Percentiles rank a stretch among this genome's conserved stretches.
phyloP scores from a whole-genome alignment of 257 asterid genomes.

The Penstemon davidsonii region DNA sequence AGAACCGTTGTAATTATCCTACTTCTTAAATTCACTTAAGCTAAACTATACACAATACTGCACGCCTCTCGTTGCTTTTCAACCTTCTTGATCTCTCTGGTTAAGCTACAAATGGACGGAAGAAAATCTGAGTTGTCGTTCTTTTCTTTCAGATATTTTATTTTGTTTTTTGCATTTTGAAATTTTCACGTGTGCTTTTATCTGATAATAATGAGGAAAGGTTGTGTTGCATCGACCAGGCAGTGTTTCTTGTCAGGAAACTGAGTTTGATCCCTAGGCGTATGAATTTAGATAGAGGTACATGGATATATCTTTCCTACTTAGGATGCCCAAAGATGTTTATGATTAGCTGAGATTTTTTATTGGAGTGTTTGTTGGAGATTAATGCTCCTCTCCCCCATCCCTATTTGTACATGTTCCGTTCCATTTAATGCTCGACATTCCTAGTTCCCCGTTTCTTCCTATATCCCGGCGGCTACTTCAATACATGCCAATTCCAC shows the following conservation, averaged over 20 bases:
- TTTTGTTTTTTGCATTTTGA: not conserved
- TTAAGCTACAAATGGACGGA: not conserved
- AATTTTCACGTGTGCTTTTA: not conserved
- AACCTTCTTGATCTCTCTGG: not conserved
- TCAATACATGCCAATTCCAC: no score
- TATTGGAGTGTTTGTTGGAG: not conserved
- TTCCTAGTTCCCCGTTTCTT: no score
- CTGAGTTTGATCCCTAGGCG: not conserved
- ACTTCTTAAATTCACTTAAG: not conserved
- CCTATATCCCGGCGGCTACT: no score
- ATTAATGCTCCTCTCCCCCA: no score
- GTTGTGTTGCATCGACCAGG: not conserved
- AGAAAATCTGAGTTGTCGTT: not conserved
- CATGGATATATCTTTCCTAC: not conserved
- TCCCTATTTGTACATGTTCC: no score
- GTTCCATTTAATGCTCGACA: no score
- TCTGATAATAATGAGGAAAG: not conserved
- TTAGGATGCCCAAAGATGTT: not conserved
- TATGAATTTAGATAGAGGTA: not conserved
- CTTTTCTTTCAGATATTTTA: not conserved
- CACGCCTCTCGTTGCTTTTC: slow-evolving; percentile 9
- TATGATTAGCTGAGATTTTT: not conserved
- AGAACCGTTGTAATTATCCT: not conserved
- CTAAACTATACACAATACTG: not conserved
- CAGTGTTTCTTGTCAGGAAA: no score